Conservation (phyloP, 2,329 filamentous ascomycete genomes). For the Didymellaceae sp. region DNA sequence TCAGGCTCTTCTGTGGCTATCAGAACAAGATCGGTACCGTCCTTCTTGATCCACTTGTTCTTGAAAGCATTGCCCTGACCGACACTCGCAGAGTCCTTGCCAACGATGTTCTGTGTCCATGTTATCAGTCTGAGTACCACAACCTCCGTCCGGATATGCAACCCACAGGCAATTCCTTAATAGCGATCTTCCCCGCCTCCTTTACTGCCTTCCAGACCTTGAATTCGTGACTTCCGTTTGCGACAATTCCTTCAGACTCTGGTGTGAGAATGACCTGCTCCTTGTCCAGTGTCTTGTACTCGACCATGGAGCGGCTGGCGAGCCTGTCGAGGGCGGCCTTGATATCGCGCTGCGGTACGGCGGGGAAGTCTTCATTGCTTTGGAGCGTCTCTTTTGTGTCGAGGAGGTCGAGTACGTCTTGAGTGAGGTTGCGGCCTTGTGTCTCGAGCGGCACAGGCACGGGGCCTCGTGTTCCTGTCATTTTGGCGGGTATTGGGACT, state of each 20-base stretch:
- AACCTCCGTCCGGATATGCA: background rate
- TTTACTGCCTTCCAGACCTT: constrained; percentile 59
- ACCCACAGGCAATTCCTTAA: constrained; percentile 56
- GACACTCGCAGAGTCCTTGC: constrained; percentile 78
- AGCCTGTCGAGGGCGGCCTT: constrained; percentile 91
- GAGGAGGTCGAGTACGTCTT: constrained; percentile 80
- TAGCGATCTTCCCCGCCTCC: constrained; percentile 52
- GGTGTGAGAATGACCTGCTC: constrained; percentile 79
- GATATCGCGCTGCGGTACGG: constrained; percentile 59
- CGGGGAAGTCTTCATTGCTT: constrained; percentile 58
- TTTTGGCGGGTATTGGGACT: constrained; percentile 32
- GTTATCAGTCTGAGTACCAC: constrained; percentile 26
- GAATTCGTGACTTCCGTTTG: constrained; percentile 58
- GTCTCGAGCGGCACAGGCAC: constrained; percentile 53
- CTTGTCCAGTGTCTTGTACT: constrained; percentile 80
- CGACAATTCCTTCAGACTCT: constrained; percentile 77
- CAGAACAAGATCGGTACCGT: constrained; percentile 59
- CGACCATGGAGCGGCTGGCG: constrained; percentile 82
- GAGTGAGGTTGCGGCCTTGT: constrained; percentile 63
- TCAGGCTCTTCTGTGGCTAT: constrained; percentile 73
- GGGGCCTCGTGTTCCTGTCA: constrained; percentile 56
- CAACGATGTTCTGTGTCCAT: constrained; percentile 60
- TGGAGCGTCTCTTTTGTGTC: constrained; percentile 57
- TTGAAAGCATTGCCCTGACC: constrained; percentile 96
- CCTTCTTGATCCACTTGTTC: constrained; percentile 71